Evolutionary conservation across 176 grass and related monocot species (phyloP).

Genomic region (Oryza australiensis): DNA sequence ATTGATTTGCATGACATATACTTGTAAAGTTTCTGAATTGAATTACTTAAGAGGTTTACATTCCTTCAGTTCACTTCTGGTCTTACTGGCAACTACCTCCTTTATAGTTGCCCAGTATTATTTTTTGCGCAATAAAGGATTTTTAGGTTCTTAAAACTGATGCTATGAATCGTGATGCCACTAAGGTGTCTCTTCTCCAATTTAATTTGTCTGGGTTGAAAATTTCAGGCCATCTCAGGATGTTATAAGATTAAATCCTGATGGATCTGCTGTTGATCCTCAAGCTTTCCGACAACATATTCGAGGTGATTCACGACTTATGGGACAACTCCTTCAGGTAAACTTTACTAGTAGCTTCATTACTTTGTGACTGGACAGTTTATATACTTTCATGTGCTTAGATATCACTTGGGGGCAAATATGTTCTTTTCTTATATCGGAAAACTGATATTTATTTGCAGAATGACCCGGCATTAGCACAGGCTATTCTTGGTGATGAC

Average conservation of each 20-base stretch:
- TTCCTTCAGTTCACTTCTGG: neutral
- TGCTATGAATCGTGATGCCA: neutral
- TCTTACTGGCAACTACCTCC: neutral
- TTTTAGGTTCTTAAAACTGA: slow-evolving; percentile 6
- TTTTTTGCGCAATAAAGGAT: neutral
- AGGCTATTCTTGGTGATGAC: slow-evolving; percentile 84
- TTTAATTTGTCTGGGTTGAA: slow-evolving; percentile 33
- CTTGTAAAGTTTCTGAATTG: neutral
- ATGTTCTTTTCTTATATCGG: slow-evolving; percentile 6
- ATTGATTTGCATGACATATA: neutral
- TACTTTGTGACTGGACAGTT: neutral
- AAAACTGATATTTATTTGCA: slow-evolving; percentile 46
- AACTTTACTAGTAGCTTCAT: slow-evolving; percentile 8
- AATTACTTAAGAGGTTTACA: slow-evolving; percentile 1
- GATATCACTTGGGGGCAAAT: neutral
- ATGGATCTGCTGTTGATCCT: slow-evolving; percentile 85
- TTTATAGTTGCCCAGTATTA: neutral
- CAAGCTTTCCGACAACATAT: slow-evolving; percentile 79
- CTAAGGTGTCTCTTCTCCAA: neutral
- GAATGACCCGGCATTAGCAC: slow-evolving; percentile 90
- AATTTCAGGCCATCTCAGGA: slow-evolving; percentile 56
- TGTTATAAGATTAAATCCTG: slow-evolving; percentile 57
- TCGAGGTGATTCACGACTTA: slow-evolving; percentile 76
- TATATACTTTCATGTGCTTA: neutral
- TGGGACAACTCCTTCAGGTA: slow-evolving; percentile 93